Evolutionary conservation across 352 stramenopile genomes (phyloP).

Genomic region (Globisporangium emineosum): DNA sequence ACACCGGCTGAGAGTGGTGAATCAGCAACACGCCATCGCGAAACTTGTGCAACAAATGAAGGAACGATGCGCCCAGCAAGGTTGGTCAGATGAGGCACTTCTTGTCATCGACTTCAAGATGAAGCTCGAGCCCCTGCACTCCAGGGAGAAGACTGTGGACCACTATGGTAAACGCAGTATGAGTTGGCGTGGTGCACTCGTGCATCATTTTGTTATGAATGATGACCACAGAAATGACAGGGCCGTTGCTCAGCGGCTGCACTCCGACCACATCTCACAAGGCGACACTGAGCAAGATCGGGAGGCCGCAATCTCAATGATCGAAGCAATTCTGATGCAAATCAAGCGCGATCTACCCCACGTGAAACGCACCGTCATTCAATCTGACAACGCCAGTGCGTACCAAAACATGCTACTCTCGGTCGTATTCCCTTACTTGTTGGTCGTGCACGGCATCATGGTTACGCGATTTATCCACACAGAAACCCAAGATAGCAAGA

Average conservation of each 20-base stretch:
- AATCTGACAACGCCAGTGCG: constrained; percentile 28
- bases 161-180: constrained; percentile 35
- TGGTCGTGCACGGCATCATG: background rate
- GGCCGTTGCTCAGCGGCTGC: constrained; percentile 16
- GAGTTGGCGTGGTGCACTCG: constrained; percentile 25
- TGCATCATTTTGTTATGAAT: constrained; percentile 19
- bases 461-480: constrained; percentile 23
- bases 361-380: constrained; percentile 20
- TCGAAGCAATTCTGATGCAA: constrained; percentile 28
- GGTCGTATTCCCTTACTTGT: constrained; percentile 21
- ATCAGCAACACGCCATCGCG: constrained; percentile 19
- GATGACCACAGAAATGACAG: background rate
- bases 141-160: constrained; percentile 27
- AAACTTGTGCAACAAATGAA: background rate
- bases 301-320: constrained; percentile 18
- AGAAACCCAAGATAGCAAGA: constrained; percentile 30
- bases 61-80: background rate
- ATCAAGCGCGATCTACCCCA: constrained; percentile 17
- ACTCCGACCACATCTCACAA: constrained; percentile 24
- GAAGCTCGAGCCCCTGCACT: constrained; percentile 28
- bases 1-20: constrained; percentile 20
- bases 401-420: constrained; percentile 27
- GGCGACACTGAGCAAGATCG: constrained; percentile 28
- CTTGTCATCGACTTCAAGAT: constrained; percentile 39
- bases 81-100: constrained; percentile 18